Percentiles rank a stretch among this genome's conserved stretches.
These are phyloP conservation scores for Magnusiomyces suaveolens DNA, from an alignment of 1,139 yeast genomes.

Conservation along the genomic window DNA sequence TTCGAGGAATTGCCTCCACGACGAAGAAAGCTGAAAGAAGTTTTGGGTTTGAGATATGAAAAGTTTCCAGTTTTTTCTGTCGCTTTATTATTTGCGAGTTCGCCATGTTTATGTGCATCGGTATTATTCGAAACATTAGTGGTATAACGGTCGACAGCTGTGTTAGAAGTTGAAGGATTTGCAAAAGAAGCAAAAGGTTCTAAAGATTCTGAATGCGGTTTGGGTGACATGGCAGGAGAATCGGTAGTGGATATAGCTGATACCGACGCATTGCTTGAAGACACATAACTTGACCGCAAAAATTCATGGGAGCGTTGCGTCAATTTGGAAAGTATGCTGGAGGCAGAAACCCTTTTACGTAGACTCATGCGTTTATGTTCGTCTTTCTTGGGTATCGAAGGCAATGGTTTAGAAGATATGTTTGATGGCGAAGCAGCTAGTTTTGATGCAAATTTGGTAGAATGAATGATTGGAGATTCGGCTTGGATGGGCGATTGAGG, in stretches of 20 bases:
- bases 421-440: neutral
- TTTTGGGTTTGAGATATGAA: neutral
- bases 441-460: neutral
- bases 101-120: neutral
- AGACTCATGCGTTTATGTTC: constrained; percentile 1
- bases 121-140: neutral
- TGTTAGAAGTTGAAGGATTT: too few species aligned
- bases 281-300: neutral
- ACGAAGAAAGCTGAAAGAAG: constrained; percentile 4
- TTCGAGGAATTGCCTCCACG: neutral
- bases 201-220: neutral
- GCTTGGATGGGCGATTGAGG: neutral
- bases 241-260: neutral
- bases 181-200: too few species aligned
- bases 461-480: neutral
- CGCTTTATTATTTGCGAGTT: neutral
- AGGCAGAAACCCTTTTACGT: neutral
- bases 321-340: neutral
- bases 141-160: too few species aligned
- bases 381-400: neutral
- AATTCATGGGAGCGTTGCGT: neutral
- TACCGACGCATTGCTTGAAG: neutral
- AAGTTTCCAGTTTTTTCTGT: neutral
- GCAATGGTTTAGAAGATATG: neutral
- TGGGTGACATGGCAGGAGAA: neutral